Evolutionary conservation across 23 red algal genomes (phyloP).

Genomic region (Gracilaria domingensis): DNA sequence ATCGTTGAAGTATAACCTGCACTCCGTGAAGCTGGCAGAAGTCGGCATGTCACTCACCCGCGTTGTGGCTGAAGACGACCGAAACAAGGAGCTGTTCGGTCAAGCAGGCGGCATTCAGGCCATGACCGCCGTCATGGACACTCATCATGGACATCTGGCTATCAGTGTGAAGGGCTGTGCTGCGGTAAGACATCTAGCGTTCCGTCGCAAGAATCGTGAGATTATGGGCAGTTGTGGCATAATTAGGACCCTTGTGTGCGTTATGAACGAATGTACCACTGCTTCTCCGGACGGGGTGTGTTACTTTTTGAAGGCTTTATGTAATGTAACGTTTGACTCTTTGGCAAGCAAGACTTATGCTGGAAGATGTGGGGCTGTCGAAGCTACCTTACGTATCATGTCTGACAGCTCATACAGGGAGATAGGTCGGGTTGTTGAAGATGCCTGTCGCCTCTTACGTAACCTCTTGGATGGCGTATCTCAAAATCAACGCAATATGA

Average conservation of each 20-base stretch:
- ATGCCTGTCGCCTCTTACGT: slow-evolving; percentile 59
- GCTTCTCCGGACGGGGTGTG: slow-evolving; percentile 20
- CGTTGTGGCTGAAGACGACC: slow-evolving; percentile 53
- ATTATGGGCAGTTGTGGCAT: slow-evolving; percentile 60
- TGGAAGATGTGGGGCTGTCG: slow-evolving; percentile 57
- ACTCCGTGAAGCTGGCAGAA: slow-evolving; percentile 34
- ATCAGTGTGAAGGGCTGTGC: slow-evolving; percentile 68
- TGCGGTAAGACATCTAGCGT: slow-evolving; percentile 52
- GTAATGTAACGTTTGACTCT: slow-evolving; percentile 66
- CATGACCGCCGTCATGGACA: slow-evolving; percentile 48
- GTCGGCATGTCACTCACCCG: slow-evolving; percentile 43
- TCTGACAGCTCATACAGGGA: slow-evolving; percentile 29
- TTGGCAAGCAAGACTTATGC: slow-evolving; percentile 67
- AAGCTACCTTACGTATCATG: slow-evolving; percentile 57
- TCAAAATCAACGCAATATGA: slow-evolving; percentile 55
- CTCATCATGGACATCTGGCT: slow-evolving; percentile 34
- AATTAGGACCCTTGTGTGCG: slow-evolving; percentile 38
- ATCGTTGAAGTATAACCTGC: slow-evolving; percentile 44
- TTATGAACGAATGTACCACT: slow-evolving; percentile 28
- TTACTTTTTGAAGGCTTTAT: slow-evolving; percentile 66
- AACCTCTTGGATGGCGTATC: slow-evolving; percentile 61
- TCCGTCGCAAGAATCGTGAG: slow-evolving; percentile 67
- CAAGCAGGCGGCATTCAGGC: slow-evolving; percentile 49
- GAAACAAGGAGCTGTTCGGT: slow-evolving; percentile 64
- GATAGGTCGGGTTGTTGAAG: slow-evolving; percentile 25